Conservation (phyloP, 345 rosid species). For the Cochlearia excelsa region DNA sequence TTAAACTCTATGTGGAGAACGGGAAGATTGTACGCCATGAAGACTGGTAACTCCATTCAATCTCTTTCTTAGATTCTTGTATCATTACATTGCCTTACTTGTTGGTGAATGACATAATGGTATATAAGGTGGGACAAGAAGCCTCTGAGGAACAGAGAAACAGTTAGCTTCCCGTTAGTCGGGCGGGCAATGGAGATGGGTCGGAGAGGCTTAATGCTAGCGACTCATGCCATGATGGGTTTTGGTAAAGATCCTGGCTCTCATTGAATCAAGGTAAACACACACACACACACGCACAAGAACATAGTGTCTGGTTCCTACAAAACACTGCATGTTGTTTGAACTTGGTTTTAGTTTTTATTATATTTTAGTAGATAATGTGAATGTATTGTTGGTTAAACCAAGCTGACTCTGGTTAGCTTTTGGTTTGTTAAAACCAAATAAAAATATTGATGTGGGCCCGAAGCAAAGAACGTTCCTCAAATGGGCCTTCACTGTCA, state of each 20-base stretch:
- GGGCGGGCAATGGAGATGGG: slow-evolving; percentile 59
- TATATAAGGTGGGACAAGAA: slow-evolving; percentile 83
- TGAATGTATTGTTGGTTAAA: neutral
- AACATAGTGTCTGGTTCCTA: slow-evolving; percentile 5
- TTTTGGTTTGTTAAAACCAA: neutral
- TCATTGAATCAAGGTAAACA: slow-evolving; percentile 9
- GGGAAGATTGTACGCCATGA: slow-evolving; percentile 85
- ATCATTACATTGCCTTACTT: neutral
- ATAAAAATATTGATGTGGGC: slow-evolving; percentile 4
- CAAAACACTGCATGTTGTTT: neutral
- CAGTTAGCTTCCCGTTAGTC: slow-evolving; percentile 47
- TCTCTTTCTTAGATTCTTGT: neutral
- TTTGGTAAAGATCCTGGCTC: slow-evolving; percentile 74
- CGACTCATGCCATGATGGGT: slow-evolving; percentile 87
- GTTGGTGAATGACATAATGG: slow-evolving; percentile 2
- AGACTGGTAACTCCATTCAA: slow-evolving; percentile 55
- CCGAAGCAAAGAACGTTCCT: slow-evolving; percentile 23
- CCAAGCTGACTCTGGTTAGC: neutral
- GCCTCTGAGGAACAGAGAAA: slow-evolving; percentile 65
- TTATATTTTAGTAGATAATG: too few species aligned
- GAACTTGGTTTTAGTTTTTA: neutral
- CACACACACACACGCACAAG: neutral
- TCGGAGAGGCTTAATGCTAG: slow-evolving; percentile 79
- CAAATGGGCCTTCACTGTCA: slow-evolving; percentile 30
- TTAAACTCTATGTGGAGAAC: slow-evolving; percentile 59